A percentile compares a stretch with the other conserved stretches of the same genome.
Conservation (phyloP, 2,329 filamentous ascomycete species). For the Xylariaceae sp. region DNA sequence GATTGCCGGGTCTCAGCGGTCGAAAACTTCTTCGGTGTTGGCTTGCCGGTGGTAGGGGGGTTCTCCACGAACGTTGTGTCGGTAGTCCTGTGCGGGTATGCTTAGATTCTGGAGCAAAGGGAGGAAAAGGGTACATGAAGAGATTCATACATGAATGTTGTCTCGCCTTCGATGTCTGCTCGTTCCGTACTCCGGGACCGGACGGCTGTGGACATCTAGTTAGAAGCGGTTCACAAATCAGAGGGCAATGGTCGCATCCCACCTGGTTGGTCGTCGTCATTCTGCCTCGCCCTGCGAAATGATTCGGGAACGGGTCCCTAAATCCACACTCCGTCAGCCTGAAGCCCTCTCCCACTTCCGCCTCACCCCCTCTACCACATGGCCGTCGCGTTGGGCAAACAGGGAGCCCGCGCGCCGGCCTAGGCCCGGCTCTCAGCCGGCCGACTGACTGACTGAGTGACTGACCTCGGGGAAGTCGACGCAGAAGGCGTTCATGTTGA, state of each 20-base stretch:
- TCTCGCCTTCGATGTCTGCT: constrained; percentile 51
- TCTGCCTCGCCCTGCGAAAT: constrained; percentile 59
- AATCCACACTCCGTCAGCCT: constrained; percentile 1
- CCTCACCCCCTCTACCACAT: no score
- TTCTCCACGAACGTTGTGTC: constrained; percentile 89
- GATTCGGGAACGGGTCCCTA: constrained; percentile 79
- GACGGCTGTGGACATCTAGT: constrained; percentile 4
- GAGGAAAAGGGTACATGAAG: constrained; percentile 12
- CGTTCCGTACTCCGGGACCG: constrained; percentile 23
- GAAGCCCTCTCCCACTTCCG: neutral
- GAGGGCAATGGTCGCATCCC: constrained; percentile 1
- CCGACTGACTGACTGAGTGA: no score
- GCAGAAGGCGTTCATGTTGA: constrained; percentile 99
- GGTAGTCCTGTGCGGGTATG: constrained; percentile 60
- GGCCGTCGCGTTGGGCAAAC: no score
- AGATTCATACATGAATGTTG: constrained; percentile 68
- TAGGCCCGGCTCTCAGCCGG: no score
- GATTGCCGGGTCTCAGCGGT: constrained; percentile 37
- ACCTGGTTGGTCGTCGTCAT: constrained; percentile 31
- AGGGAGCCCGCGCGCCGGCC: no score
- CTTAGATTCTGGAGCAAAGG: constrained; percentile 5
- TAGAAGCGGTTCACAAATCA: constrained; percentile 3
- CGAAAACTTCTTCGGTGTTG: constrained; percentile 36
- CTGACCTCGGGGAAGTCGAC: constrained; percentile 97
- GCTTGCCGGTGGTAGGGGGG: constrained; percentile 51